phyloP scores from a whole-genome alignment of 2,329 filamentous ascomycete species.

The Neonectria sp. region DNA sequence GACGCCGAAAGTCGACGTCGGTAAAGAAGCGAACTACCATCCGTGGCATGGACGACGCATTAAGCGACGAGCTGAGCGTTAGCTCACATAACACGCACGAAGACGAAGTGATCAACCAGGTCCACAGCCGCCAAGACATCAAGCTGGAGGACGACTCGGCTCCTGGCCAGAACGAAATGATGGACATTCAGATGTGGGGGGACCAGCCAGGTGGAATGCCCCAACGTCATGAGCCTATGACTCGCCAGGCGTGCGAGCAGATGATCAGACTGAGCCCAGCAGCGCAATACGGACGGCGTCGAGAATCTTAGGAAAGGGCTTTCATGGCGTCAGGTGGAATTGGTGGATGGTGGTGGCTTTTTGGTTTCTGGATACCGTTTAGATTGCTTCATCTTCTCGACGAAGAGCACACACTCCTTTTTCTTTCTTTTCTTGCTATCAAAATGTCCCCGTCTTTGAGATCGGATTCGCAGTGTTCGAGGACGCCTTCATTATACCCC shows the following conservation, averaged over 20 bases:
- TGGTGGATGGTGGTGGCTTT: constrained; percentile 18
- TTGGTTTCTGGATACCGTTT: constrained; percentile 39
- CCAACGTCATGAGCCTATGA: constrained; percentile 40
- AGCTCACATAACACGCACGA: constrained; percentile 53
- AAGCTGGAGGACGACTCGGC: constrained; percentile 47
- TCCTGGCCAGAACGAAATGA: constrained; percentile 43
- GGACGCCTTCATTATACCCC: constrained; percentile 43
- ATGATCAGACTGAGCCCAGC: constrained; percentile 42
- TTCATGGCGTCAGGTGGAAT: constrained; percentile 28
- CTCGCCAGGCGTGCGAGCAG: constrained; percentile 29
- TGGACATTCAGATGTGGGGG: constrained; percentile 50
- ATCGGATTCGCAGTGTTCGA: constrained; percentile 31
- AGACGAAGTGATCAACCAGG: constrained; percentile 55
- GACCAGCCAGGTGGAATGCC: constrained; percentile 43
- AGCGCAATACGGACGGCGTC: constrained; percentile 43
- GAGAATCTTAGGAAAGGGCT: constrained; percentile 33
- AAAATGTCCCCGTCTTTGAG: constrained; percentile 21
- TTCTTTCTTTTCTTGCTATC: constrained; percentile 25
- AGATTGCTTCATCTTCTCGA: constrained; percentile 53
- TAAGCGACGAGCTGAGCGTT: constrained; percentile 59
- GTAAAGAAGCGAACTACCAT: constrained; percentile 46
- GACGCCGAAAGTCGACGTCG: constrained; percentile 59
- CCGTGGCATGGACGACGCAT: constrained; percentile 38
- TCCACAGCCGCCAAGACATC: constrained; percentile 42
- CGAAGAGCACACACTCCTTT: constrained; percentile 49